Conservation (phyloP, 768 basidiomycete species). For the Leccinum rimulosum region DNA sequence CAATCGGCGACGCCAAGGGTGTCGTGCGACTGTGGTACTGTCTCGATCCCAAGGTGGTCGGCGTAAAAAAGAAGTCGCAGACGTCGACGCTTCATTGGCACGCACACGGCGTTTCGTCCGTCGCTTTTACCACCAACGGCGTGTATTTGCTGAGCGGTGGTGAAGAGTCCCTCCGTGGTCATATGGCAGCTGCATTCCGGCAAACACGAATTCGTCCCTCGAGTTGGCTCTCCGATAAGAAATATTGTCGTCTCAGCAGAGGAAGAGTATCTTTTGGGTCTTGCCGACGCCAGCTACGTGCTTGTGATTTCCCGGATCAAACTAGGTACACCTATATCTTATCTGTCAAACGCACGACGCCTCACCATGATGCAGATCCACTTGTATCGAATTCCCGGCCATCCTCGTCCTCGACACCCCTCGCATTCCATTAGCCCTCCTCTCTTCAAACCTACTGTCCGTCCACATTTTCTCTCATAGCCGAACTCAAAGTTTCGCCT, state of each 20-base stretch:
- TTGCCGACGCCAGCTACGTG: conserved; percentile 77
- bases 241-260: conserved; percentile 62
- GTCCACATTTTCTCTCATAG: conserved; percentile 61
- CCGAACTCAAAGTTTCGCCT: conserved; percentile 90
- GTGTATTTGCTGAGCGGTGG: conserved; percentile 92
- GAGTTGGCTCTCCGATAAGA: conserved; percentile 84
- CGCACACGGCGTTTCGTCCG: conserved; percentile 84
- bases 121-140: conserved; percentile 87
- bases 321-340: conserved; percentile 50
- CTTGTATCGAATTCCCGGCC: conserved; percentile 32
- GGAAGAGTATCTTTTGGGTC: conserved; percentile 84
- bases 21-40: conserved; percentile 92
- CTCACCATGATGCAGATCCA: conserved; percentile 32
- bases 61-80: conserved; percentile 76
- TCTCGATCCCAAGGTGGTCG: conserved; percentile 61
- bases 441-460: conserved; percentile 92
- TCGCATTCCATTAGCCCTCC: conserved; percentile 75
- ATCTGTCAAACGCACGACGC: background rate
- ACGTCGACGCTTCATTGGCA: conserved; percentile 95
- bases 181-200: conserved; percentile 93
- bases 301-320: conserved; percentile 80
- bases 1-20: conserved; percentile 88
- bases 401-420: conserved; percentile 50
- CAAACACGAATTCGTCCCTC: conserved; percentile 88
- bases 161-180: conserved; percentile 90